A percentile compares a stretch with the other conserved stretches of the same genome.
These are phyloP conservation scores for Russula brevipes DNA, from an alignment of 768 basidiomycete species.

Conservation along the genomic window DNA sequence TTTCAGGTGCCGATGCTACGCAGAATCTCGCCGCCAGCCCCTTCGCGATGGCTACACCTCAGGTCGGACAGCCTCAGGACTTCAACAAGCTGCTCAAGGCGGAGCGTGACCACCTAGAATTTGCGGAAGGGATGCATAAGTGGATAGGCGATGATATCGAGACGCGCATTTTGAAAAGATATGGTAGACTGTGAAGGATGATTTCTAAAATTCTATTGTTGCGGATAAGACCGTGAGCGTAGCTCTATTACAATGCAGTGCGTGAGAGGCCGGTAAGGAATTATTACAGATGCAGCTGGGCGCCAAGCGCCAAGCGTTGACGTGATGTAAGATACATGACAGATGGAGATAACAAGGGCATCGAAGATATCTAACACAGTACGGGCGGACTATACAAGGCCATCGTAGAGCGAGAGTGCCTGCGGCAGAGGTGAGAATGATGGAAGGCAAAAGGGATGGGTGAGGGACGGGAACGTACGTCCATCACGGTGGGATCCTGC, in stretches of 20 bases:
- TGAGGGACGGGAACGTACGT: conserved; percentile 46
- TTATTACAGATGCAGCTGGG: conserved; percentile 3
- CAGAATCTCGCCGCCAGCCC: conserved; percentile 68
- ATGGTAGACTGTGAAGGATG: conserved; percentile 50
- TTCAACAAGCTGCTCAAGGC: conserved; percentile 85
- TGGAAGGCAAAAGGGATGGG: conserved; percentile 6
- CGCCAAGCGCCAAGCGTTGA: background rate
- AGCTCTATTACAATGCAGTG: conserved; percentile 8
- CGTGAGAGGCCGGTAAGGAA: background rate
- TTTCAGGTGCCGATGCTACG: conserved; percentile 70
- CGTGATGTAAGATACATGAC: conserved; percentile 3
- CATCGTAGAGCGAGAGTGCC: conserved; percentile 94
- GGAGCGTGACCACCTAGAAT: conserved; percentile 88
- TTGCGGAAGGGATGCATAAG: conserved; percentile 77
- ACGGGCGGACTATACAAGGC: conserved; percentile 57
- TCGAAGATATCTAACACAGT: background rate
- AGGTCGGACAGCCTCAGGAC: conserved; percentile 65
- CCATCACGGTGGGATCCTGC: conserved; percentile 98
- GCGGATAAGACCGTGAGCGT: background rate
- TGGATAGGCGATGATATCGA: conserved; percentile 86
- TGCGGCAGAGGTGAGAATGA: conserved; percentile 32
- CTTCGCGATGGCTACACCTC: conserved; percentile 49
- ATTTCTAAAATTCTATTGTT: conserved; percentile 7
- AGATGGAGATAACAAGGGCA: conserved; percentile 2
- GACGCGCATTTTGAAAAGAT: conserved; percentile 68